Conservation (phyloP, 495 filamentous ascomycete genomes). For the Aspergillus ellipticus region DNA sequence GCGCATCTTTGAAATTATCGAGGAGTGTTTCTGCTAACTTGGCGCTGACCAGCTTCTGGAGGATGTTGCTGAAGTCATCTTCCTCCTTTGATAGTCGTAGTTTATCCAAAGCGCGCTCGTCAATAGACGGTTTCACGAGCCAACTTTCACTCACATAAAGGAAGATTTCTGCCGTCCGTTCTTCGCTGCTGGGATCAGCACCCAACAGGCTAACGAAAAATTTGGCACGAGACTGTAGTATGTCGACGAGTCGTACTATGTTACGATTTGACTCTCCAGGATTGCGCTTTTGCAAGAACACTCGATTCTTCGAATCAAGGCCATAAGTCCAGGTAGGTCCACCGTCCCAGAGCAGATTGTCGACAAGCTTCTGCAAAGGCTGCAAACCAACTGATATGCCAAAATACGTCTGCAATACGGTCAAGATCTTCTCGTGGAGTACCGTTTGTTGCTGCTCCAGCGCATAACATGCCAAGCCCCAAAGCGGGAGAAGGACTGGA, state of each 20-base stretch:
- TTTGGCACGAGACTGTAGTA: conserved; percentile 38
- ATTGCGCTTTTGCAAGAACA: conserved; percentile 34
- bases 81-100: conserved; percentile 21
- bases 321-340: conserved; percentile 45
- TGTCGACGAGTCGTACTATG: conserved; percentile 39
- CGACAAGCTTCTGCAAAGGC: conserved; percentile 43
- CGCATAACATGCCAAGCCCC: conserved; percentile 61
- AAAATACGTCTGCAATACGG: conserved; percentile 46
- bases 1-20: conserved; percentile 60
- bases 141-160: conserved; percentile 60
- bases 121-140: conserved; percentile 38
- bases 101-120: conserved; percentile 19
- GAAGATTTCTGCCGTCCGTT: conserved; percentile 59
- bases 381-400: conserved; percentile 40
- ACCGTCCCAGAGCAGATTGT: conserved; percentile 53
- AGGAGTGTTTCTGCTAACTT: conserved; percentile 67
- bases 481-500: conserved; percentile 63
- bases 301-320: conserved; percentile 24
- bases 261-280: conserved; percentile 17
- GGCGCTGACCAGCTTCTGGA: conserved; percentile 53
- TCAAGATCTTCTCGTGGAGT: conserved; percentile 31
- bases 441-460: conserved; percentile 25
- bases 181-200: conserved; percentile 49
- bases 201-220: conserved; percentile 54
- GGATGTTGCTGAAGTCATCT: conserved; percentile 33